Conservation (phyloP, 352 stramenopile species). For the Pythium dissotocum region DNA sequence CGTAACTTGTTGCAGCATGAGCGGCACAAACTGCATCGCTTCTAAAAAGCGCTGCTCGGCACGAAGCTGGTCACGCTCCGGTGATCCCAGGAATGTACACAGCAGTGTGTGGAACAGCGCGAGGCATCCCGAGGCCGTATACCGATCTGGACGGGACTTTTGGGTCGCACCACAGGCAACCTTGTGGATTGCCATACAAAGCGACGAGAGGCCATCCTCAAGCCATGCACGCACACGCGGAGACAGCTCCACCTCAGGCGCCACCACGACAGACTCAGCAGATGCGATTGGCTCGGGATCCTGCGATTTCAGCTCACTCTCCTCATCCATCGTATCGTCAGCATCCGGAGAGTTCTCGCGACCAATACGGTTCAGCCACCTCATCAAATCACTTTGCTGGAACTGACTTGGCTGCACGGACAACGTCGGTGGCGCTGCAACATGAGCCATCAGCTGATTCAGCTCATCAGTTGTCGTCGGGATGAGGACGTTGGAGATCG, state of each 20-base stretch:
- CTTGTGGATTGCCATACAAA: constrained; percentile 87
- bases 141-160: constrained; percentile 80
- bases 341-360: constrained; percentile 10
- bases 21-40: constrained; percentile 71
- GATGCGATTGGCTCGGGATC: constrained; percentile 7
- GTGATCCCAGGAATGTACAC: constrained; percentile 67
- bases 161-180: constrained; percentile 82
- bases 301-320: constrained; percentile 22
- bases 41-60: constrained; percentile 63
- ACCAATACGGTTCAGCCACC: constrained; percentile 44
- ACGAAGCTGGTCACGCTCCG: constrained; percentile 61
- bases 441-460: constrained; percentile 32
- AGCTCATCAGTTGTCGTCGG: constrained; percentile 72
- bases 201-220: constrained; percentile 62
- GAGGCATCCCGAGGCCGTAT: constrained; percentile 72
- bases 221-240: constrained; percentile 54
- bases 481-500: constrained; percentile 97
- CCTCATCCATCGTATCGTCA: constrained; percentile 22
- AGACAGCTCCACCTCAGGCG: constrained; percentile 8
- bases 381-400: constrained; percentile 33
- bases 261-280: neutral
- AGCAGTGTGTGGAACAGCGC: constrained; percentile 81
- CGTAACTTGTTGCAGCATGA: constrained; percentile 68
- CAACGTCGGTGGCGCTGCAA: neutral
- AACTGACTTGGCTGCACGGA: neutral